Conservation (phyloP, 1,284 basidiomycete species). For the Rhodotorula sp. region DNA sequence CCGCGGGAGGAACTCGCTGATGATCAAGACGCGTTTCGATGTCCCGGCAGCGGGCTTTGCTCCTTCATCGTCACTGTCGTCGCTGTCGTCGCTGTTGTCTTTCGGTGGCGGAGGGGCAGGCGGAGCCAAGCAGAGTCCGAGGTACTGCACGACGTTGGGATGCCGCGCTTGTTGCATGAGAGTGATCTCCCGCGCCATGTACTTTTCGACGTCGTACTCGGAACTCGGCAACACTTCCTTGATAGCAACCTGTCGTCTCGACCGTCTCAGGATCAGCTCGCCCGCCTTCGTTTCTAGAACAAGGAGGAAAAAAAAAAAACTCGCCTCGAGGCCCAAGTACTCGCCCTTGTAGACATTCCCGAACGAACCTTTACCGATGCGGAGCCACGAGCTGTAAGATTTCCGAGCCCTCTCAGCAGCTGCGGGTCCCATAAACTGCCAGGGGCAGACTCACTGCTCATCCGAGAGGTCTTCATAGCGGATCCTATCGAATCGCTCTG, state of each 20-base stretch:
- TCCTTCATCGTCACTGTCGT: too few species aligned
- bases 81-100: too few species aligned
- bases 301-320: not conserved
- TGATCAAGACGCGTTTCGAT: slow-evolving; percentile 33
- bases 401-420: too few species aligned
- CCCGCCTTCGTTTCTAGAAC: slow-evolving; percentile 52
- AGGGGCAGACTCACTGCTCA: slow-evolving; percentile 18
- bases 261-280: not conserved
- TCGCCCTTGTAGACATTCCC: slow-evolving; percentile 86
- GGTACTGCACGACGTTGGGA: slow-evolving; percentile 67
- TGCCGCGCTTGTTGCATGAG: slow-evolving; percentile 68
- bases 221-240: slow-evolving; percentile 43
- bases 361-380: slow-evolving; percentile 81
- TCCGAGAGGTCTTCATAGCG: slow-evolving; percentile 21
- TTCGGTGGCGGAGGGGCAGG: too few species aligned
- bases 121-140: slow-evolving; percentile 71
- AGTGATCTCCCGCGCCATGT: slow-evolving; percentile 93
- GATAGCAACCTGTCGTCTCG: slow-evolving; percentile 27
- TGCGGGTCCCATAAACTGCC: not conserved
- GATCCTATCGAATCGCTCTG: slow-evolving; percentile 35
- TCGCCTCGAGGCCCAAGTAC: slow-evolving; percentile 84
- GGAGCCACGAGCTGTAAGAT: slow-evolving; percentile 32
- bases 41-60: not conserved
- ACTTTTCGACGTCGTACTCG: slow-evolving; percentile 68
- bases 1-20: slow-evolving; percentile 45